Evolutionary conservation across 345 rosid species (phyloP).

Genomic region (Citropsis articulata): DNA sequence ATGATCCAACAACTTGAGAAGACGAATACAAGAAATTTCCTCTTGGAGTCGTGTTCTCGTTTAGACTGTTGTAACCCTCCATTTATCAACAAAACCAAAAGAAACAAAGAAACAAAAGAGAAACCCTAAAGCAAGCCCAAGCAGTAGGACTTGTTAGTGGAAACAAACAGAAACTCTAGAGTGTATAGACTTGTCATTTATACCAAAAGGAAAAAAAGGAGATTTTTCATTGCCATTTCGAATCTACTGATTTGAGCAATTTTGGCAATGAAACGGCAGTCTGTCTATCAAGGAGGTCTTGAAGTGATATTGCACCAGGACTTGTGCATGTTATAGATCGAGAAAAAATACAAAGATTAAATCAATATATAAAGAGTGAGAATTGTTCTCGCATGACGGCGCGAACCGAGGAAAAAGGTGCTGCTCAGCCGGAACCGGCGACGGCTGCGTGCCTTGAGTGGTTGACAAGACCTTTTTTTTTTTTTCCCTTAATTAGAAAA

Average conservation of each 20-base stretch:
- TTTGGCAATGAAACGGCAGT: slow-evolving; percentile 6
- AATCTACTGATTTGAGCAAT: slow-evolving; percentile 21
- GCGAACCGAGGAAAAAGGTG: slow-evolving; percentile 15
- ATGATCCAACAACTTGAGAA: slow-evolving; percentile 45
- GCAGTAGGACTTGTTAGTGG: background rate
- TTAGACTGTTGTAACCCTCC: slow-evolving; percentile 75
- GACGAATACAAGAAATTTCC: slow-evolving; percentile 75
- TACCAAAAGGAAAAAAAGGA: background rate
- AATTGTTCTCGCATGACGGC: slow-evolving; percentile 6
- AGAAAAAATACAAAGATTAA: slow-evolving; percentile 14
- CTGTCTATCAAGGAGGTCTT: slow-evolving; percentile 22
- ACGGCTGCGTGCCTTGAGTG: slow-evolving; percentile 51
- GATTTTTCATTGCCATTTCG: slow-evolving; percentile 17
- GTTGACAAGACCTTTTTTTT: slow-evolving; percentile 62
- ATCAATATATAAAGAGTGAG: background rate
- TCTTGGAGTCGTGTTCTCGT: slow-evolving; percentile 48
- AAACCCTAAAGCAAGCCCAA: slow-evolving; percentile 39
- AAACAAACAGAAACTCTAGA: slow-evolving; percentile 33
- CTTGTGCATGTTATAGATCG: slow-evolving; percentile 24
- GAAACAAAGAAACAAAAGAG: slow-evolving; percentile 9
- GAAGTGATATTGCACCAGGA: slow-evolving; percentile 61
- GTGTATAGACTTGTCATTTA: slow-evolving; percentile 22
- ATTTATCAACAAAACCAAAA: slow-evolving; percentile 32
- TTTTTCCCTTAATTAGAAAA: slow-evolving; percentile 19
- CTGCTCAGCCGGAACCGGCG: slow-evolving; percentile 36